Conservation (phyloP, 495 filamentous ascomycete genomes). For the Aspergillus homomorphus region DNA sequence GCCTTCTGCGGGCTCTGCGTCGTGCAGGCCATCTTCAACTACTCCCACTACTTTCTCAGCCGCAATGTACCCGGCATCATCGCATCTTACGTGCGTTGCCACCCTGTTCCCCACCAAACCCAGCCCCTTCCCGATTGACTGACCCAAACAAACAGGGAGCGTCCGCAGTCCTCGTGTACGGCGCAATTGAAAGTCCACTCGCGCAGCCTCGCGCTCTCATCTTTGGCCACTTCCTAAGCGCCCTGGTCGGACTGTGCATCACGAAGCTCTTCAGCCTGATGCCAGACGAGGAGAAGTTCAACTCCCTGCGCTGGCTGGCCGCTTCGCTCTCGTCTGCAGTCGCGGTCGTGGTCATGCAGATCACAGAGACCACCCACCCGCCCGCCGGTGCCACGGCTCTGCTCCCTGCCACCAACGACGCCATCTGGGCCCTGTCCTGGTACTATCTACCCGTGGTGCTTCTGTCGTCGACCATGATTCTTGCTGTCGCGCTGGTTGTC, state of each 20-base stretch:
- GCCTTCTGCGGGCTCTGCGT: constrained; percentile 36
- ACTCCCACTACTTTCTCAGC: constrained; percentile 29
- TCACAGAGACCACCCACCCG: constrained; percentile 75
- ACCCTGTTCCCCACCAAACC: background rate
- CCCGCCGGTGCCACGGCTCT: constrained; percentile 82
- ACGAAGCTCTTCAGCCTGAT: constrained; percentile 67
- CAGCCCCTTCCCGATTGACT: background rate
- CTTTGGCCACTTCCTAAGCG: constrained; percentile 64
- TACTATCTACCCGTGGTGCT: constrained; percentile 60
- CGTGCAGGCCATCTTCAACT: constrained; percentile 33
- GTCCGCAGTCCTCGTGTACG: constrained; percentile 66
- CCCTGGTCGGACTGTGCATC: constrained; percentile 59
- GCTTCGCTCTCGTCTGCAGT: constrained; percentile 56
- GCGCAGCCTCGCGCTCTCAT: constrained; percentile 72
- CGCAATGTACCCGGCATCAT: constrained; percentile 34
- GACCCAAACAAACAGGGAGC: constrained; percentile 51
- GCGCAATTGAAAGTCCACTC: constrained; percentile 66
- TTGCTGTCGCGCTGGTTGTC: constrained; percentile 58
- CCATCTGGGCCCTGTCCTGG: constrained; percentile 63
- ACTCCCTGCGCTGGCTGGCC: constrained; percentile 61
- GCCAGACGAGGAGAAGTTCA: constrained; percentile 28
- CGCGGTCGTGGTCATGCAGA: constrained; percentile 65
- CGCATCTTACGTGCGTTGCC: constrained; percentile 32
- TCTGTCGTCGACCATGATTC: constrained; percentile 59
- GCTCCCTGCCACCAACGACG: constrained; percentile 59